Evolutionary conservation across 441 rosid genomes (phyloP), one percentile per base, ranked within the genome.

Genomic region (Populus hybrid): DNA sequence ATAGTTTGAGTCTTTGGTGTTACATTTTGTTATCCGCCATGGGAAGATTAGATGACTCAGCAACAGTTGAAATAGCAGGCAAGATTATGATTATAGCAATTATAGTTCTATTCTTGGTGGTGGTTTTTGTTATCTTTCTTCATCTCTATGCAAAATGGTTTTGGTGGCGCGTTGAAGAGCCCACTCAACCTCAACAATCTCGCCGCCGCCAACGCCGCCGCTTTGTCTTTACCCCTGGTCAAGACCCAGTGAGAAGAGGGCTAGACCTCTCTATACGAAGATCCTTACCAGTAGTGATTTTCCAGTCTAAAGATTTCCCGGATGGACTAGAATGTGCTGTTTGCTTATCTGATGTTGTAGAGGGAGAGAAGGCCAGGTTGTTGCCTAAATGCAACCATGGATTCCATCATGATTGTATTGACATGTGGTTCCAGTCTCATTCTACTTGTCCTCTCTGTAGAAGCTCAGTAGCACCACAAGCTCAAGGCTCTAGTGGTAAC

Each of bases 371-470:
- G 85, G 92, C 91, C 56, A 92, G 97, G 81, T 75, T 88, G 66
- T 75, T 94, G 74, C 97, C 99, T 16, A 88, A 86, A 36, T 94
- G 99, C 71, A 91, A 89, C 50, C 99, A 94, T 67, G 89, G 89
- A 9, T 94, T 94, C 78, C 99, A 94, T 73, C 81, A 85, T 26
- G 98, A 86, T 1, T 94, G 99, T 42, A 92, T 94, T 20, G 99
- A 94, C 81, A 91, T 94, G 99, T 94, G 99, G 99, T 91, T 94
- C 77, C 94, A 88, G 36, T 89, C 94, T 64, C 97, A 94, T 72
- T 88, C 95, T 38, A 93, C 97, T 1, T 94, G 99, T 69, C 99
- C 99, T 72, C 93, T 94, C n/a, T 94, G 99, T 33, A 89, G 99
- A 77, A 78, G 87, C 40, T 84, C 91, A 14, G 98, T 94, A 23